Percentiles rank a stretch among this genome's conserved stretches.
phyloP scores from a whole-genome alignment of 495 filamentous ascomycete species.

The Patellaria atrata region DNA sequence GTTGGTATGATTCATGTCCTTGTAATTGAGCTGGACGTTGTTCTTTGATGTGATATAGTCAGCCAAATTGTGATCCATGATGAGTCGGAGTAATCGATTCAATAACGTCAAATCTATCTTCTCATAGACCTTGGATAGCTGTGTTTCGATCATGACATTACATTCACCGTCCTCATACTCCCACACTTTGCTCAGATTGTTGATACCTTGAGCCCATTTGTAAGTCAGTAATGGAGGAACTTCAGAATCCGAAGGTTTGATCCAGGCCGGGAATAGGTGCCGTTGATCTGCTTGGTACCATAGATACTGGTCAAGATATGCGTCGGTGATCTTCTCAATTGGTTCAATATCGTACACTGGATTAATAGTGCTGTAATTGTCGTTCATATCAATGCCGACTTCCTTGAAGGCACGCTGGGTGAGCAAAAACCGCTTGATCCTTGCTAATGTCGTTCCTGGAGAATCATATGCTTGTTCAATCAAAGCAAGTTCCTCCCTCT shows the following conservation, averaged over 20 bases:
- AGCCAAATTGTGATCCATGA: conserved; percentile 99
- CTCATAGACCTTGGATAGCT: conserved; percentile 96
- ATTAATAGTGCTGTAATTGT: conserved; percentile 98
- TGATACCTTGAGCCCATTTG: conserved; percentile 99
- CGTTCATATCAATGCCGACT: conserved; percentile 99
- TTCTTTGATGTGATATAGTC: conserved; percentile 99
- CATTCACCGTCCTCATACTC: conserved; percentile 90
- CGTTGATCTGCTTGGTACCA: conserved; percentile 99
- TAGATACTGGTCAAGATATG: conserved; percentile 95
- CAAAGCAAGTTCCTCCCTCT: conserved; percentile 89
- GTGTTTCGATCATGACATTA: conserved; percentile 98
- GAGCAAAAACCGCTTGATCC: conserved; percentile 95
- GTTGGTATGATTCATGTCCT: conserved; percentile 99
- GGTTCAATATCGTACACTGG: conserved; percentile 98
- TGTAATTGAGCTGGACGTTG: conserved; percentile 97
- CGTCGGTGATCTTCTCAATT: conserved; percentile 99
- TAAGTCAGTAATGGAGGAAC: conserved; percentile 94
- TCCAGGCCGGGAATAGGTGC: conserved; percentile 96
- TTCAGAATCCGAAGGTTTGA: conserved; percentile 98
- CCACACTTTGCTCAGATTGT: conserved; percentile 97
- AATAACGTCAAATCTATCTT: conserved; percentile 96
- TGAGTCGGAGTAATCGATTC: conserved; percentile 81
- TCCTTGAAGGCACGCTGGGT: conserved; percentile 98
- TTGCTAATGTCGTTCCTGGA: conserved; percentile 84
- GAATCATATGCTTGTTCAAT: conserved; percentile 99